These are phyloP conservation scores for Moringa oleifera DNA, from an alignment of 345 rosid genomes.

Conservation along the genomic window DNA sequence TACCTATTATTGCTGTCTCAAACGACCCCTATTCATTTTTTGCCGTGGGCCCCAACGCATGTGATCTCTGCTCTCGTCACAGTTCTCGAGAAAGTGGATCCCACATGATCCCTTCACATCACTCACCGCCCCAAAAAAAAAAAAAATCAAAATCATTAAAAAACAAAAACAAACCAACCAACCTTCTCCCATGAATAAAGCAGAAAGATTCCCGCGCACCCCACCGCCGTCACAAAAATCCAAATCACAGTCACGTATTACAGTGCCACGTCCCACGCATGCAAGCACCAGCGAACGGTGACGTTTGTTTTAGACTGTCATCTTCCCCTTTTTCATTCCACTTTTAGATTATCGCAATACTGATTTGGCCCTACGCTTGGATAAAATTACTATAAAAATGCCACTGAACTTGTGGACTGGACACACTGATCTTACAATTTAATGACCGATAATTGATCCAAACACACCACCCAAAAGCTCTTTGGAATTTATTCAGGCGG, in stretches of 20 bases:
- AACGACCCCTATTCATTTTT: no score
- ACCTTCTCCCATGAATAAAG: background rate
- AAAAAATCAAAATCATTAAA: no score
- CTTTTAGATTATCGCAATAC: background rate
- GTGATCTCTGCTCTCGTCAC: no score
- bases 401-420: background rate
- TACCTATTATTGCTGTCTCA: background rate
- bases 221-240: conserved; percentile 2
- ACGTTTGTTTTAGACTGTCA: no score
- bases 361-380: background rate
- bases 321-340: background rate
- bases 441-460: background rate
- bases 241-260: background rate
- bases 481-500: conserved; percentile 19
- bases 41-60: no score
- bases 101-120: background rate
- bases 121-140: background rate
- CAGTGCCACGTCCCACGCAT: conserved; percentile 15
- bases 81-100: background rate
- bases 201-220: background rate
- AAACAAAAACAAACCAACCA: background rate
- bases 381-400: background rate
- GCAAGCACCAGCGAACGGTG: conserved; percentile 7
- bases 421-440: background rate
- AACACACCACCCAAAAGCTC: background rate